Evolutionary conservation across 2,329 filamentous ascomycete species (phyloP).

Genomic region (Fusarium hostae): DNA sequence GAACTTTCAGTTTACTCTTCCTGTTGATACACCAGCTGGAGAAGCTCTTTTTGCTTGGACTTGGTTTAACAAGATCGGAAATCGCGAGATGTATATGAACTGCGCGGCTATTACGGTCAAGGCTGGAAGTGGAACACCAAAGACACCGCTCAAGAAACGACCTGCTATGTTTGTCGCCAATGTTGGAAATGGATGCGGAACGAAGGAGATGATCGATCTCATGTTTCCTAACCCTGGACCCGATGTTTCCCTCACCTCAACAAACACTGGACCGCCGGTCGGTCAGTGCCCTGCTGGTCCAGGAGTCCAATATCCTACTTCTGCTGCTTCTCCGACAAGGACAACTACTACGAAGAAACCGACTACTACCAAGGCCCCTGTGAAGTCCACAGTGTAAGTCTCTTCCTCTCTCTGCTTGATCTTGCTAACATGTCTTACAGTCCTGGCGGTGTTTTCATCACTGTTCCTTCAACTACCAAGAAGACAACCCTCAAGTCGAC

Average conservation of each 20-base stretch:
- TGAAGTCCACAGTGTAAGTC: conserved; percentile 22
- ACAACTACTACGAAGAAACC: conserved; percentile 11
- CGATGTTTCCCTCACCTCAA: conserved; percentile 52
- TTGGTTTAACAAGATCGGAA: conserved; percentile 80
- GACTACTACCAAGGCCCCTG: conserved; percentile 3
- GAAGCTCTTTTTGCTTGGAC: conserved; percentile 80
- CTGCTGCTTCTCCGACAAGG: conserved; percentile 10
- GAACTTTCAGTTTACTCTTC: conserved; percentile 73
- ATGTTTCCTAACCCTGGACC: conserved; percentile 68
- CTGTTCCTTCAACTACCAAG: conserved; percentile 15
- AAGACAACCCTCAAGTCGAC: conserved; percentile 28
- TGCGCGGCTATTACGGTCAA: conserved; percentile 76
- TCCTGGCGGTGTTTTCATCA: conserved; percentile 24
- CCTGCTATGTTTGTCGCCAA: conserved; percentile 79
- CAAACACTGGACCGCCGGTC: conserved; percentile 43
- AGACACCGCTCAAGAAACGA: conserved; percentile 60
- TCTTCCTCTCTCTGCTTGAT: neutral
- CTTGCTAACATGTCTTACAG: conserved; percentile 3
- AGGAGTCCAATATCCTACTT: conserved; percentile 35
- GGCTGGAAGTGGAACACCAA: conserved; percentile 44
- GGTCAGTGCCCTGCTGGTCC: conserved; percentile 30
- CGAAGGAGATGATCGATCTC: conserved; percentile 64
- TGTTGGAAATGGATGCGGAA: conserved; percentile 55
- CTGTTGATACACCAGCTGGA: conserved; percentile 53
- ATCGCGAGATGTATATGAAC: conserved; percentile 88